phyloP scores from a whole-genome alignment of 176 grass and related monocot genomes.

The Aegilops tauschii region DNA sequence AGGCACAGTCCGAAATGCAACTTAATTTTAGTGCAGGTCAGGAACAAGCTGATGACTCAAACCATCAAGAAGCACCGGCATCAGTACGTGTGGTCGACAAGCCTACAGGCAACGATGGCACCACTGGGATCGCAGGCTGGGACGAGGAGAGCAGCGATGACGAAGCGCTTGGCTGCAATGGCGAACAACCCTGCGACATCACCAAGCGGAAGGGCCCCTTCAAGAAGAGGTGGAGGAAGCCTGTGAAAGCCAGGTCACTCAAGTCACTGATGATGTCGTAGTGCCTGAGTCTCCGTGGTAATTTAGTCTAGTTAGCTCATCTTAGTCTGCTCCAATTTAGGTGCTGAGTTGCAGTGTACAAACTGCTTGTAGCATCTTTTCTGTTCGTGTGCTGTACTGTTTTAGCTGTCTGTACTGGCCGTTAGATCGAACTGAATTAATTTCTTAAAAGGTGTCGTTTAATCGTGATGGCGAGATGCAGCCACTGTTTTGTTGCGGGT shows the following conservation, averaged over 20 bases:
- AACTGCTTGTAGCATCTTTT: not conserved
- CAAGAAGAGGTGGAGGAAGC: slow-evolving; percentile 45
- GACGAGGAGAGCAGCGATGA: slow-evolving; percentile 25
- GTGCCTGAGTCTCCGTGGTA: not conserved
- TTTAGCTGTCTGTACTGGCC: not conserved
- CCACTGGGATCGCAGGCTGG: not conserved
- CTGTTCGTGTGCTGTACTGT: not conserved
- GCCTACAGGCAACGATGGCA: not conserved
- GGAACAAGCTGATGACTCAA: not conserved
- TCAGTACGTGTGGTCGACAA: not conserved
- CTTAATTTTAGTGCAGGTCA: not conserved
- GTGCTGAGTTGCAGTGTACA: not conserved
- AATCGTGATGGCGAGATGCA: not conserved
- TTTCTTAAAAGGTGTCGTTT: not conserved
- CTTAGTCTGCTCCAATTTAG: not conserved
- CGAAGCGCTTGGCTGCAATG: not conserved
- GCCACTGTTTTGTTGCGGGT: not conserved
- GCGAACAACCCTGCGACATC: not conserved
- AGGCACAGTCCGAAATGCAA: not conserved
- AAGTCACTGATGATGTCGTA: slow-evolving; percentile 43
- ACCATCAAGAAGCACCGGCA: not conserved
- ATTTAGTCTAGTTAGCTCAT: not conserved
- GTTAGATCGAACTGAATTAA: not conserved
- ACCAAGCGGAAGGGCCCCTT: not conserved
- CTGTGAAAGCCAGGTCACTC: slow-evolving; percentile 43